Conservation (phyloP, 768 basidiomycete species). For the Suillus americanus region DNA sequence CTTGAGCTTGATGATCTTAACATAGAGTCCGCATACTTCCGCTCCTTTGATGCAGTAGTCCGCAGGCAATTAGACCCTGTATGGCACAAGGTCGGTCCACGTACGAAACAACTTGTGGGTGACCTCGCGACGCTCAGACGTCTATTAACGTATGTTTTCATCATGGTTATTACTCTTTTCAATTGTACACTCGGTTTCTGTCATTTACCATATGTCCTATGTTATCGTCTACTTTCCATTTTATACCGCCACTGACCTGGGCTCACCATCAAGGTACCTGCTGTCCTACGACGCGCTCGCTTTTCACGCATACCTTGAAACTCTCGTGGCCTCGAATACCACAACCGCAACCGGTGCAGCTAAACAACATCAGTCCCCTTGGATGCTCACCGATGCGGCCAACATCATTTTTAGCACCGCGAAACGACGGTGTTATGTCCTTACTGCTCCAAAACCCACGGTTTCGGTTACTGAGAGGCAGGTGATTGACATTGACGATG, state of each 20-base stretch:
- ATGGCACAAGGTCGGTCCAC: conserved; percentile 95
- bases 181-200: neutral
- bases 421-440: conserved; percentile 76
- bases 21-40: conserved; percentile 91
- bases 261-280: conserved; percentile 56
- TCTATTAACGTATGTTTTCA: conserved; percentile 64
- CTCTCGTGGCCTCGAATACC: conserved; percentile 67
- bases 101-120: conserved; percentile 86
- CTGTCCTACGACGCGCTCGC: conserved; percentile 88
- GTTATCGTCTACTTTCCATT: neutral
- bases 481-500: conserved; percentile 53
- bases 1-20: conserved; percentile 92
- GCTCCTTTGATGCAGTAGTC: conserved; percentile 87
- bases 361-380: conserved; percentile 73
- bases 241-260: conserved; percentile 13
- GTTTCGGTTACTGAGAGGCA: conserved; percentile 19
- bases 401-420: conserved; percentile 82
- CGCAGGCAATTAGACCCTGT: conserved; percentile 88
- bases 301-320: conserved; percentile 91
- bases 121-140: conserved; percentile 85
- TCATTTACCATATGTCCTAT: neutral
- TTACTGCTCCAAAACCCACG: conserved; percentile 30
- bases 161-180: neutral
- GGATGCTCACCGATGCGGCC: conserved; percentile 93
- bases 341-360: conserved; percentile 47